Conservation (phyloP, 1,284 basidiomycete genomes). For the Mycosarcoma mackinlayi region DNA sequence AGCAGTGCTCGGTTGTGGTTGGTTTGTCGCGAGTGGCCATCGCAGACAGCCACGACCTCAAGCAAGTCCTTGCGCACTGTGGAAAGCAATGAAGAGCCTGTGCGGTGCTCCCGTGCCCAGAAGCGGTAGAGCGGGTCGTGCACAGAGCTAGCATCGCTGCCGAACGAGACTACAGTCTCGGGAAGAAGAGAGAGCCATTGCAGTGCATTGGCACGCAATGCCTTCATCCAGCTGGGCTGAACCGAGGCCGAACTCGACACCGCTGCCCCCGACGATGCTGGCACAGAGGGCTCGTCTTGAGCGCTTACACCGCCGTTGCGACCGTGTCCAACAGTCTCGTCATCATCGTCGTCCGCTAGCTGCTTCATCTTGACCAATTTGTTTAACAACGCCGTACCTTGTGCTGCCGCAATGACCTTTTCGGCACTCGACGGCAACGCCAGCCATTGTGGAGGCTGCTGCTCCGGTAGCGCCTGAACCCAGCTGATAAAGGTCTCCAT, state of each 20-base stretch:
- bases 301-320: not conserved
- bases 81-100: slow-evolving; percentile 46
- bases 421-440: slow-evolving; percentile 64
- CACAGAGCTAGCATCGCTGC: slow-evolving; percentile 42
- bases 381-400: slow-evolving; percentile 53
- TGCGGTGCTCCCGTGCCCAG: slow-evolving; percentile 65
- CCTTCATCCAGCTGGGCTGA: slow-evolving; percentile 63
- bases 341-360: slow-evolving; percentile 61
- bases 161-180: slow-evolving; percentile 25
- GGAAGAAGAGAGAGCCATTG: slow-evolving; percentile 54
- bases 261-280: not conserved
- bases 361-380: slow-evolving; percentile 64
- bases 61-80: slow-evolving; percentile 54
- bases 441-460: slow-evolving; percentile 67
- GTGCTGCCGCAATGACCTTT: slow-evolving; percentile 62
- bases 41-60: slow-evolving; percentile 56
- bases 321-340: slow-evolving; percentile 24
- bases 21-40: slow-evolving; percentile 56
- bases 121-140: slow-evolving; percentile 63
- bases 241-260: slow-evolving; percentile 31
- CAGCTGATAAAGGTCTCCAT: slow-evolving; percentile 64
- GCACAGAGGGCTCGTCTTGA: not conserved
- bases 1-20: slow-evolving; percentile 60
- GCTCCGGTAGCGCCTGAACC: slow-evolving; percentile 63
- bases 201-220: slow-evolving; percentile 50